phyloP scores from a whole-genome alignment of 2,329 filamentous ascomycete genomes.

The Aureobasidium sp. region DNA sequence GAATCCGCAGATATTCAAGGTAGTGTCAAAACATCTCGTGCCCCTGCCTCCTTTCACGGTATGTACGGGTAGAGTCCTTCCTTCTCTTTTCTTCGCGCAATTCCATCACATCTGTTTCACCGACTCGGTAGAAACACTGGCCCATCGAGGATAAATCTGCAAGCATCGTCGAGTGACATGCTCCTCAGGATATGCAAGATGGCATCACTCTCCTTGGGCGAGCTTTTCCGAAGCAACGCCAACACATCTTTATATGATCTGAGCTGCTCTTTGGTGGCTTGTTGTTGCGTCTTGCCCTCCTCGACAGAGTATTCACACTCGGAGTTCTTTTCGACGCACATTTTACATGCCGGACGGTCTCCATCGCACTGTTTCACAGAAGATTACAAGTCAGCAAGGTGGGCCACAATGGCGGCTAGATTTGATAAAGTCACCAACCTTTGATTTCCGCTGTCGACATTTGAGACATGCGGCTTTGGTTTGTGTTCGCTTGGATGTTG shows the following conservation, averaged over 20 bases:
- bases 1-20: too few relatives aligned
- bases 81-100: too few relatives aligned
- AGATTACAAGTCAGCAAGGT: background rate
- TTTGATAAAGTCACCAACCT: background rate
- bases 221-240: background rate
- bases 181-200: background rate
- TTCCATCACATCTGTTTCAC: background rate
- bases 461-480: constrained; percentile 4
- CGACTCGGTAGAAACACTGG: background rate
- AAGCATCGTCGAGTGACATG: background rate
- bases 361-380: background rate
- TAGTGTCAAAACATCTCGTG: background rate
- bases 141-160: background rate
- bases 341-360: background rate
- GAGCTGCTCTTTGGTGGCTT: background rate
- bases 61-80: too few relatives aligned
- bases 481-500: background rate
- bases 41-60: background rate
- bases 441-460: constrained; percentile 5
- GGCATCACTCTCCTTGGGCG: background rate
- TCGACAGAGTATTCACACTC: background rate
- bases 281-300: background rate
- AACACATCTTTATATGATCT: background rate
- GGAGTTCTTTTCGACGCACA: background rate
- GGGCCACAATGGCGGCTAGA: background rate